These are phyloP conservation scores for Cladorrhinum sp. DNA, from an alignment of 2,329 filamentous ascomycete genomes.

Conservation along the genomic window DNA sequence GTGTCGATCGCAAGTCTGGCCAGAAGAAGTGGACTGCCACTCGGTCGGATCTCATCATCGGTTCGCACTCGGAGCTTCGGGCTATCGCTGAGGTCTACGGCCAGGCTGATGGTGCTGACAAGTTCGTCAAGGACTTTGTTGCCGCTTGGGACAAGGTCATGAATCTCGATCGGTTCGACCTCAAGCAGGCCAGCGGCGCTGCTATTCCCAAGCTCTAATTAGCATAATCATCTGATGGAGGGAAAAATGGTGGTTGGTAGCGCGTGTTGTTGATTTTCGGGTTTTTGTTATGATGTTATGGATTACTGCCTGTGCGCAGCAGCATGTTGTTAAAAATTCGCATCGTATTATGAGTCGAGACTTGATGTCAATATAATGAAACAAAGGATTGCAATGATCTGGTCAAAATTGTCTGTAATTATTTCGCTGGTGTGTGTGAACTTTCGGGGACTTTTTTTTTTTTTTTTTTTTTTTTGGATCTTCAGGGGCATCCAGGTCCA, in stretches of 20 bases:
- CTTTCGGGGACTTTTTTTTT: too few relatives aligned
- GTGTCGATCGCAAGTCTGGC: conserved; percentile 64
- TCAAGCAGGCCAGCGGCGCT: conserved; percentile 27
- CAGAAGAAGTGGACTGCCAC: conserved; percentile 67
- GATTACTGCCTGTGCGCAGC: not conserved
- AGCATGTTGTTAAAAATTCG: not conserved
- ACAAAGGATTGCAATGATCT: not conserved
- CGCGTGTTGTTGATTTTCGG: not conserved
- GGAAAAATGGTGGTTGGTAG: not conserved
- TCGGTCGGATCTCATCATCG: conserved; percentile 67
- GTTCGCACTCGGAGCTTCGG: conserved; percentile 69
- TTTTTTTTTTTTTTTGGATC: too few relatives aligned
- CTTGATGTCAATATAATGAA: not conserved
- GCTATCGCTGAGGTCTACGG: conserved; percentile 70
- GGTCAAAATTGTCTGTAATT: too few relatives aligned
- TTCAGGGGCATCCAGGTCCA: not conserved
- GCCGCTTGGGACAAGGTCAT: conserved; percentile 71
- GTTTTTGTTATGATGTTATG: not conserved
- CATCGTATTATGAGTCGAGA: not conserved
- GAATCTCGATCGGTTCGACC: conserved; percentile 69
- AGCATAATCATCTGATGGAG: not conserved
- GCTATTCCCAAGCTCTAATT: conserved; percentile 10
- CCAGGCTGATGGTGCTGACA: conserved; percentile 54
- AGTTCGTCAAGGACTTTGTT: conserved; percentile 72
- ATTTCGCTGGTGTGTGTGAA: too few relatives aligned